phyloP scores from a whole-genome alignment of 257 asterid genomes.

The Echium plantagineum region DNA sequence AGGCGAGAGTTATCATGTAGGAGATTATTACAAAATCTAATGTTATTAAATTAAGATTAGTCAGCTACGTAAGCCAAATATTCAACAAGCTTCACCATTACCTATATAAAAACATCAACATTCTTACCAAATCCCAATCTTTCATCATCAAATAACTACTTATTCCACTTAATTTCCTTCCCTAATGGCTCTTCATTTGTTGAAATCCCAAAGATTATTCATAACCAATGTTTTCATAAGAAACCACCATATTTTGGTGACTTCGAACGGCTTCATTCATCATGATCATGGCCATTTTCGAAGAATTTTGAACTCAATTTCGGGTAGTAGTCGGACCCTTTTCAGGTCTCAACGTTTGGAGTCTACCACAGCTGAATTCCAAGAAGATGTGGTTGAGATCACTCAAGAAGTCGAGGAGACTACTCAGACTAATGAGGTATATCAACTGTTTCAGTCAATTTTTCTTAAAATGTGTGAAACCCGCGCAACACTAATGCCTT shows the following conservation, averaged over 20 bases:
- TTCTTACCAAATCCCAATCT: too few species aligned
- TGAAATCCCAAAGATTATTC: slow-evolving; percentile 31
- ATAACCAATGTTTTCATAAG: slow-evolving; percentile 21
- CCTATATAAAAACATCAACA: too few species aligned
- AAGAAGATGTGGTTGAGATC: neutral
- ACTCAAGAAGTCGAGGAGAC: slow-evolving; percentile 14
- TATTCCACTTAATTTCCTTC: too few species aligned
- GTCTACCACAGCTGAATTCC: slow-evolving; percentile 25
- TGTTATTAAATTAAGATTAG: too few species aligned
- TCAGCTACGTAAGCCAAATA: too few species aligned
- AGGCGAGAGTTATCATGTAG: too few species aligned
- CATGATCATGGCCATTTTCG: slow-evolving; percentile 12
- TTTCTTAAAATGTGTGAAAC: neutral
- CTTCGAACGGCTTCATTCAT: slow-evolving; percentile 10
- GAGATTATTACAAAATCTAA: too few species aligned
- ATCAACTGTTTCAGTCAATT: slow-evolving; percentile 32
- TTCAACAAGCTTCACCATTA: too few species aligned
- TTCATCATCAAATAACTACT: too few species aligned
- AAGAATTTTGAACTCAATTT: slow-evolving; percentile 11
- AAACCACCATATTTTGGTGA: slow-evolving; percentile 17
- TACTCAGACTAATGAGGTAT: slow-evolving; percentile 15
- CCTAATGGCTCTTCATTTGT: slow-evolving; percentile 37
- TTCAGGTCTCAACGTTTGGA: slow-evolving; percentile 34
- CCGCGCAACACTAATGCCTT: too few species aligned
- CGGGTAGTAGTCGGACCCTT: slow-evolving; percentile 14